These are phyloP conservation scores for Astrothelium subdiscretum DNA, from an alignment of 495 filamentous ascomycete genomes.

Conservation along the genomic window DNA sequence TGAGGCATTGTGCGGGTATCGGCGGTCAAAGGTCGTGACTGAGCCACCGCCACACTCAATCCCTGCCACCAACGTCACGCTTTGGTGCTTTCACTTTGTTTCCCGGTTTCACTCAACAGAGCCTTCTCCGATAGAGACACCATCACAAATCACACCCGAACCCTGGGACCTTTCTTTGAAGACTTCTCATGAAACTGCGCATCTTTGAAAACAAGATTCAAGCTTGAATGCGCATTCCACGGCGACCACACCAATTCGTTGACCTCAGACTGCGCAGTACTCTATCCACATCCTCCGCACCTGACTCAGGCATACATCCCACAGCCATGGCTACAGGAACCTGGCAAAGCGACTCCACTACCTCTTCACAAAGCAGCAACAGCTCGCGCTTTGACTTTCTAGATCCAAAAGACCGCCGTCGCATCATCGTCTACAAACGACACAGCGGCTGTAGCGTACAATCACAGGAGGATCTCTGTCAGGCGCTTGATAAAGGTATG, in stretches of 20 bases:
- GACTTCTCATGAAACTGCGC: background rate
- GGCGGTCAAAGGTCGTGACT: background rate
- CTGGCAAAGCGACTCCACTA: slow-evolving; percentile 21
- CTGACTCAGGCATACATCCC: background rate
- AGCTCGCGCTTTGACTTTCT: slow-evolving; percentile 19
- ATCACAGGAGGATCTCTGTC: slow-evolving; percentile 26
- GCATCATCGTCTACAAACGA: slow-evolving; percentile 26
- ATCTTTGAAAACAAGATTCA: background rate
- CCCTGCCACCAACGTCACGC: background rate
- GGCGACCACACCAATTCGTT: background rate
- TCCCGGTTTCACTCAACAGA: background rate
- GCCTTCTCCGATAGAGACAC: background rate
- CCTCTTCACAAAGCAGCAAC: slow-evolving; percentile 12
- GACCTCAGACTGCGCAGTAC: background rate
- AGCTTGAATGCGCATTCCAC: background rate
- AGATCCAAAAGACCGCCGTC: slow-evolving; percentile 21
- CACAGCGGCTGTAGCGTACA: slow-evolving; percentile 20
- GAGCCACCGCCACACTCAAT: background rate
- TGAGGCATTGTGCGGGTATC: background rate
- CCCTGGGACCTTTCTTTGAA: background rate
- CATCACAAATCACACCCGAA: background rate
- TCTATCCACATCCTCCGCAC: background rate
- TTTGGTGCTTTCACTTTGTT: background rate
- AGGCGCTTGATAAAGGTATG: slow-evolving; percentile 24
- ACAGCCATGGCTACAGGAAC: slow-evolving; percentile 3